phyloP scores from a whole-genome alignment of 164 flowering plant species.

The Chimonanthus salicifolius region DNA sequence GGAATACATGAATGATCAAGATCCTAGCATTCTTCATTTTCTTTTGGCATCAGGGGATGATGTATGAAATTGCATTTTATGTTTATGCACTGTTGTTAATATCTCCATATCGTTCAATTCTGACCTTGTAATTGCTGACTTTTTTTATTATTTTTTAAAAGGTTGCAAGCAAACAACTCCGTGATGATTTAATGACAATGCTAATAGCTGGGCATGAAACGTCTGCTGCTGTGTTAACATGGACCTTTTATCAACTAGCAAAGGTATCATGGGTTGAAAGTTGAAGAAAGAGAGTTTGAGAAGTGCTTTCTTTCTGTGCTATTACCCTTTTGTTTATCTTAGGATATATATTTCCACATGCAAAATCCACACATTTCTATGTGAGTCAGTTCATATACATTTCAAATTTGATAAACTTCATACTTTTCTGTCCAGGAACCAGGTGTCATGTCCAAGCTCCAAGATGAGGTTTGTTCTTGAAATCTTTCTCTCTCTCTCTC shows the following conservation, averaged over 20 bases:
- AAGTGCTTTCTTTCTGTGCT: not conserved
- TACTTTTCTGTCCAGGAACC: constrained; percentile 57
- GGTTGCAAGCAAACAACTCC: constrained; percentile 98
- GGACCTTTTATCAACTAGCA: constrained; percentile 91
- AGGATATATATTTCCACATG: not conserved
- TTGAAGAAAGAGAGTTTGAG: not conserved
- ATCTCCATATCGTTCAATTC: not conserved
- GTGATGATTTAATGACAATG: constrained; percentile 98
- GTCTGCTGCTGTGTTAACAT: constrained; percentile 92
- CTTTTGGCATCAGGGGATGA: constrained; percentile 98
- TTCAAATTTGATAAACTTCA: not conserved
- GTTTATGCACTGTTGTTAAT: not conserved
- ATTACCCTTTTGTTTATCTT: not conserved
- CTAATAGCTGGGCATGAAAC: constrained; percentile 99
- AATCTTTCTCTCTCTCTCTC: not conserved
- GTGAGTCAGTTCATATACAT: not conserved
- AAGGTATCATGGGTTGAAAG: constrained; percentile 31
- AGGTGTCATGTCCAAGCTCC: constrained; percentile 74
- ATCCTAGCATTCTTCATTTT: constrained; percentile 97
- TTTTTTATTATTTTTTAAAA: constrained; percentile 21
- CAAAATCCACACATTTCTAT: not conserved
- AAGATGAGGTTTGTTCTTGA: constrained; percentile 60
- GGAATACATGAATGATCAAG: constrained; percentile 92
- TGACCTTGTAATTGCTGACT: not conserved
- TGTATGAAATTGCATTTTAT: constrained; percentile 31